Evolutionary conservation across 495 filamentous ascomycete species (phyloP).

Genomic region (Aspergillus kassunensis): DNA sequence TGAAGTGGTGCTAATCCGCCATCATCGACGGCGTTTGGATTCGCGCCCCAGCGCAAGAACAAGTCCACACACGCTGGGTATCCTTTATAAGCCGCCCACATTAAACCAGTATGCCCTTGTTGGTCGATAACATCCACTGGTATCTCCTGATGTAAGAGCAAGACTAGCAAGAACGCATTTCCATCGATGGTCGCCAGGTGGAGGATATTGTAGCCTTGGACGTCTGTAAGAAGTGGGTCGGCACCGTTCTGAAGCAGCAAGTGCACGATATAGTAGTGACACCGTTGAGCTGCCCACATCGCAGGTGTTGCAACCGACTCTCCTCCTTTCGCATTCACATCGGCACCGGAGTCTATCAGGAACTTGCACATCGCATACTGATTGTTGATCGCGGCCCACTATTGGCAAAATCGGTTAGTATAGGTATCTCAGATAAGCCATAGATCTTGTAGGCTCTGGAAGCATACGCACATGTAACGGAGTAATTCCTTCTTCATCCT

Average conservation of each 20-base stretch:
- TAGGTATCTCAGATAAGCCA: neutral
- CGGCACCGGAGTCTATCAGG: constrained; percentile 81
- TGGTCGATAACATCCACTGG: constrained; percentile 85
- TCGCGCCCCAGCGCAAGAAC: constrained; percentile 91
- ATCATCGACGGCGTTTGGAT: constrained; percentile 84
- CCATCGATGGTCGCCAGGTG: constrained; percentile 97
- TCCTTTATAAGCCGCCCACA: constrained; percentile 99
- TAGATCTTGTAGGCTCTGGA: neutral
- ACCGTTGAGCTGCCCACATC: constrained; percentile 94
- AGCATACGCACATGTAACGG: constrained; percentile 76
- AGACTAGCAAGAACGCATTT: constrained; percentile 85
- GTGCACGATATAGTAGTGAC: constrained; percentile 81
- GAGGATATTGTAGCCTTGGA: constrained; percentile 93
- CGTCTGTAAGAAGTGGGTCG: constrained; percentile 82
- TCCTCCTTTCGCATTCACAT: constrained; percentile 91
- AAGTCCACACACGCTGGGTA: constrained; percentile 87
- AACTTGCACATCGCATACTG: constrained; percentile 95
- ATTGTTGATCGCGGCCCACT: constrained; percentile 99
- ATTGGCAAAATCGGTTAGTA: constrained; percentile 15
- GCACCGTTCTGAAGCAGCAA: constrained; percentile 82
- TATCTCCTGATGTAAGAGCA: constrained; percentile 87
- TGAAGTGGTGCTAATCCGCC: constrained; percentile 90
- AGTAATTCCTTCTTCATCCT: constrained; percentile 88
- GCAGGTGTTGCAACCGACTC: constrained; percentile 89
- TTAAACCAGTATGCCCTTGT: constrained; percentile 85